Base-by-base conservation (phyloP, 108 stramenopile species). In the Pseudonitzschia multistriata region DNA sequence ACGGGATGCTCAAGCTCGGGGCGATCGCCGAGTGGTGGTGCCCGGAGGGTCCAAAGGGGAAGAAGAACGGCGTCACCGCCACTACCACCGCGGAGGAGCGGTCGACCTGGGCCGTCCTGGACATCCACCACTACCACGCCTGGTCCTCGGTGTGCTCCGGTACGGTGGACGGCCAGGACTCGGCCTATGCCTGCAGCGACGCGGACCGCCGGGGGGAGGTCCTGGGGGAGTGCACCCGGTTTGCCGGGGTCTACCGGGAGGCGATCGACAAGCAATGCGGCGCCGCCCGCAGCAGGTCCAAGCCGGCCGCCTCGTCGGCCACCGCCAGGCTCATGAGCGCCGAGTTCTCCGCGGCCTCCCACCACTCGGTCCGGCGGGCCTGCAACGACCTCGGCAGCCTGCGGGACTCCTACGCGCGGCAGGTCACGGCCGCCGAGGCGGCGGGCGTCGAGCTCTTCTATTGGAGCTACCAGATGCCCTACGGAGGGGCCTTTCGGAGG, bases 51-150 rank as follows among this genome's bases (percentile, higher is more conserved):
- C 1, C 42, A 37, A 67, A 67, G 25, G 74, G 40, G 24, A 60
- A 76, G 3, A 80, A 79, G 70, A 31, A 77, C 11, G 78, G 84
- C 34, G 28, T 66, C 10, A 80, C 79, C 29, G 67, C 83, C 11
- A 72, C 81, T 0, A 91, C 90, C 17, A 74, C 84, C 0, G 42
- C 73, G n/a, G 59, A 74, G 22, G 90, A 91, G 68, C 83, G 90
- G 30, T 29, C 68, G 21, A 57, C 48, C 30, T 91, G 86, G 86
- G 85, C 84, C 11, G 78, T 88, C 5, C 74, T 91, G 68, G 90
- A 91, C 61, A 81, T 91, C 15, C 90, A 91, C 74, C 86, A 88
- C 55, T 91, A 91, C 42, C 85, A 91, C 62, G 85, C 89, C 3
- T 91, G 90, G 90, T 82, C 77, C 11, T 13, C 60, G 5, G 52